These are phyloP conservation scores for Aureobasidium sp. DNA, from an alignment of 2,329 filamentous ascomycete species.

Conservation along the genomic window DNA sequence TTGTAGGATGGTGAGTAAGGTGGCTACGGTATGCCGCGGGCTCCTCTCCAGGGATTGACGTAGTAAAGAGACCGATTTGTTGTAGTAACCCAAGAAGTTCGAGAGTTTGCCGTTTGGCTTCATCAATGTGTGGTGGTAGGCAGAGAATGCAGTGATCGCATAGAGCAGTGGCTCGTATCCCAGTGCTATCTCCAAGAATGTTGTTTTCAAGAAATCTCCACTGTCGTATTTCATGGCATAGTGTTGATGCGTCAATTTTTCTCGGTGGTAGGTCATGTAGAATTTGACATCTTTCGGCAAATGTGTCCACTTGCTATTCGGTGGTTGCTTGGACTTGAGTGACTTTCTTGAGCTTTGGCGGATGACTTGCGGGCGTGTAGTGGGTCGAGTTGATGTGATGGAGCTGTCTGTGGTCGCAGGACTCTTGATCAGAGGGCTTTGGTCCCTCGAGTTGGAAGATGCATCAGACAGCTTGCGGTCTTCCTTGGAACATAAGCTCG, in stretches of 20 bases:
- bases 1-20: conserved; percentile 80
- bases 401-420: conserved; percentile 9
- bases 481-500: conserved; percentile 22
- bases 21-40: conserved; percentile 65
- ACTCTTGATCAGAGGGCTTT: conserved; percentile 7
- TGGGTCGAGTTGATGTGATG: neutral
- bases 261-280: conserved; percentile 70
- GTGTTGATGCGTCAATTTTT: conserved; percentile 73
- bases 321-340: conserved; percentile 12
- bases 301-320: conserved; percentile 23
- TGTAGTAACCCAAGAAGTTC: conserved; percentile 83
- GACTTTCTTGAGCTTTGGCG: conserved; percentile 16
- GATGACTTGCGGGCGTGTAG: conserved; percentile 12
- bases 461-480: conserved; percentile 33
- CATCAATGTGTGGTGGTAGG: conserved; percentile 73
- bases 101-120: conserved; percentile 66
- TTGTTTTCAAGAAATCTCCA: conserved; percentile 65
- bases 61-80: conserved; percentile 73
- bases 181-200: conserved; percentile 65
- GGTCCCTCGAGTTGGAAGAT: conserved; percentile 22
- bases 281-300: conserved; percentile 59
- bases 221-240: conserved; percentile 70
- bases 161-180: conserved; percentile 77
- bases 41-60: conserved; percentile 63
- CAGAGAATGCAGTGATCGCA: conserved; percentile 78